These are phyloP conservation scores for Mycena capillaripes DNA, from an alignment of 768 basidiomycete species.

Conservation along the genomic window DNA sequence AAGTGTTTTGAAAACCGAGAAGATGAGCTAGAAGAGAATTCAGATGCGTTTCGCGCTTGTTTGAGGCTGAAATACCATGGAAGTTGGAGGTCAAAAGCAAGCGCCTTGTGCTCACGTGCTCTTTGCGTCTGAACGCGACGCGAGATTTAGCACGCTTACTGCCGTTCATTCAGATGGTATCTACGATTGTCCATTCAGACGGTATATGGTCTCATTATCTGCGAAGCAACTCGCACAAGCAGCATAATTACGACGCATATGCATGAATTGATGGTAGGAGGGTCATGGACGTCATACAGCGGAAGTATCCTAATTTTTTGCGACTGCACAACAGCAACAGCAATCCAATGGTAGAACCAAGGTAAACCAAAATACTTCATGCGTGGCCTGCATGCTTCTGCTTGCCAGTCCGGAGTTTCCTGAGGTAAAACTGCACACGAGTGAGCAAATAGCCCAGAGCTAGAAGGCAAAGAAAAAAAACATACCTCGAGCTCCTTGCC, in stretches of 20 bases:
- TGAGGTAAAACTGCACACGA: slow-evolving; percentile 85
- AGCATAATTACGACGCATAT: slow-evolving; percentile 26
- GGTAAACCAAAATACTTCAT: slow-evolving; percentile 41
- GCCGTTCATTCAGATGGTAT: background rate
- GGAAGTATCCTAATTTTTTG: slow-evolving; percentile 35
- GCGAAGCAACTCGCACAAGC: background rate
- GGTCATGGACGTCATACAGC: slow-evolving; percentile 36
- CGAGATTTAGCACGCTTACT: background rate
- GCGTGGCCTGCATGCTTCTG: slow-evolving; percentile 89
- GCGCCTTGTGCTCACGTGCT: slow-evolving; percentile 8
- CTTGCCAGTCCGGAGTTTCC: slow-evolving; percentile 94
- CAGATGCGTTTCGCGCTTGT: slow-evolving; percentile 19
- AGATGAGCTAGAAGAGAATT: slow-evolving; percentile 76
- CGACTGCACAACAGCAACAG: slow-evolving; percentile 24
- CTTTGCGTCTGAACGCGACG: slow-evolving; percentile 3
- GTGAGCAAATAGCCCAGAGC: slow-evolving; percentile 36
- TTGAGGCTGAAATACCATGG: slow-evolving; percentile 23
- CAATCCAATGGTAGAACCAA: slow-evolving; percentile 28
- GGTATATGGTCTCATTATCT: no score
- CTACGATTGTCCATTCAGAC: no score
- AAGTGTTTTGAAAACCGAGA: slow-evolving; percentile 99
- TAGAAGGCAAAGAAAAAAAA: slow-evolving; percentile 10
- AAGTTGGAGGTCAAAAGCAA: slow-evolving; percentile 1
- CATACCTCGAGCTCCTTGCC: slow-evolving; percentile 97
- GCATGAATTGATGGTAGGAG: slow-evolving; percentile 32